phyloP scores from a whole-genome alignment of 768 basidiomycete genomes.

The Paxillus ammoniavirescens region DNA sequence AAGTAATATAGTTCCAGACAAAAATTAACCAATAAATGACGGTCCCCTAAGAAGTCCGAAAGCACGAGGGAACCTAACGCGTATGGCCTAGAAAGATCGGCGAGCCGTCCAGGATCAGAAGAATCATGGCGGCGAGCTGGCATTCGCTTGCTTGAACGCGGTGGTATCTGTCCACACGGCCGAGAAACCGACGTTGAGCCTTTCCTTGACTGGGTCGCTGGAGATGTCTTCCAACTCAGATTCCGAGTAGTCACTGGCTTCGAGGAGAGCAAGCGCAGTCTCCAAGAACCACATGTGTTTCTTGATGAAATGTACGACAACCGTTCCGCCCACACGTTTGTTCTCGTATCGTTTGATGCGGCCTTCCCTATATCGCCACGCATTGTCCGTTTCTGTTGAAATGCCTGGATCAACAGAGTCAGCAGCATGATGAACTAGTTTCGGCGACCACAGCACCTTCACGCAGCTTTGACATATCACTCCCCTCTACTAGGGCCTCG shows the following conservation, averaged over 20 bases:
- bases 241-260: slow-evolving; percentile 71
- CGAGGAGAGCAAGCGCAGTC: slow-evolving; percentile 84
- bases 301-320: slow-evolving; percentile 97
- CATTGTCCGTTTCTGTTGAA: slow-evolving; percentile 57
- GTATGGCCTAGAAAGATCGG: too few relatives aligned
- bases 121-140: slow-evolving; percentile 5
- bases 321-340: slow-evolving; percentile 83
- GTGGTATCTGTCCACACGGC: slow-evolving; percentile 30
- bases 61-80: background rate
- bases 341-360: slow-evolving; percentile 60
- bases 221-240: slow-evolving; percentile 21
- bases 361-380: slow-evolving; percentile 76
- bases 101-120: background rate
- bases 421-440: background rate
- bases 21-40: slow-evolving; percentile 22
- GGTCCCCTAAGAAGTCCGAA: background rate
- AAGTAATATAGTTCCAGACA: slow-evolving; percentile 11
- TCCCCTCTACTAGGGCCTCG: slow-evolving; percentile 93
- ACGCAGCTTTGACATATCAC: slow-evolving; percentile 69
- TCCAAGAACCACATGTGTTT: slow-evolving; percentile 96
- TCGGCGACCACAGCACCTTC: slow-evolving; percentile 46
- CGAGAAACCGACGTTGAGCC: slow-evolving; percentile 19
- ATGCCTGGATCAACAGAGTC: slow-evolving; percentile 40
- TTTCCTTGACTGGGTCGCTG: slow-evolving; percentile 7
- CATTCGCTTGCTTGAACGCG: slow-evolving; percentile 17